A percentile compares a stretch with the other conserved stretches of the same genome.
These are phyloP conservation scores for Podospora fimiseda DNA, from an alignment of 495 filamentous ascomycete genomes.

Conservation along the genomic window DNA sequence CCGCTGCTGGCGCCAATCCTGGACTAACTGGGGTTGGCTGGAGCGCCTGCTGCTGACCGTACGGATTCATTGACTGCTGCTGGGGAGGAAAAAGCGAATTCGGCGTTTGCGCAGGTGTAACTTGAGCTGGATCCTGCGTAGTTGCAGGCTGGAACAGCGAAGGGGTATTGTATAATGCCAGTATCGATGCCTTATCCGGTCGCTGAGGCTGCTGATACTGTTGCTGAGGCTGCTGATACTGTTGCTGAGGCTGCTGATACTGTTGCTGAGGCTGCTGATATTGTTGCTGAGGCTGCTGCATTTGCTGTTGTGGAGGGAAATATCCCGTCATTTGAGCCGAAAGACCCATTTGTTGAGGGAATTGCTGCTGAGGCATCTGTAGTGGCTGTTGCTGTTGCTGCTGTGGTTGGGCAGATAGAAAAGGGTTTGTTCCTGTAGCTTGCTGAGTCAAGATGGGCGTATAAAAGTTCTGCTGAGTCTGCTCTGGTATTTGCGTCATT, in stretches of 20 bases:
- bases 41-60: constrained; percentile 15
- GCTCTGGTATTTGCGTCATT: constrained; percentile 45
- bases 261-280: too few relatives aligned
- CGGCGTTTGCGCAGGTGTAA: constrained; percentile 14
- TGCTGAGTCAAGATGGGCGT: constrained; percentile 29
- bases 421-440: constrained; percentile 43
- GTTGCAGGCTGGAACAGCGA: constrained; percentile 45
- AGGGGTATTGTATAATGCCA: constrained; percentile 78
- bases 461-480: constrained; percentile 45
- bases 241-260: too few relatives aligned
- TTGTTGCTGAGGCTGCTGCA: constrained; percentile 28
- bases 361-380: constrained; percentile 31
- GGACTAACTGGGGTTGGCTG: constrained; percentile 19
- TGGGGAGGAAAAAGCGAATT: constrained; percentile 16
- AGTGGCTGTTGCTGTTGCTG: constrained; percentile 27
- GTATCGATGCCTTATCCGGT: constrained; percentile 73
- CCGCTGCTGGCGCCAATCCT: too few relatives aligned
- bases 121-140: constrained; percentile 9
- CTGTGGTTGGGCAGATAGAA: constrained; percentile 42
- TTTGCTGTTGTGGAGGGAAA: constrained; percentile 16
- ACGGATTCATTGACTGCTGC: constrained; percentile 16
- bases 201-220: constrained; percentile 30
- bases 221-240: constrained; percentile 25
- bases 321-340: constrained; percentile 18
- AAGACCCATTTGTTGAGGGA: constrained; percentile 24